A percentile compares a stretch with the other conserved stretches of the same genome.
These are phyloP conservation scores for Suhomyces wounanorum DNA, from an alignment of 1,139 yeast genomes.

Conservation along the genomic window DNA sequence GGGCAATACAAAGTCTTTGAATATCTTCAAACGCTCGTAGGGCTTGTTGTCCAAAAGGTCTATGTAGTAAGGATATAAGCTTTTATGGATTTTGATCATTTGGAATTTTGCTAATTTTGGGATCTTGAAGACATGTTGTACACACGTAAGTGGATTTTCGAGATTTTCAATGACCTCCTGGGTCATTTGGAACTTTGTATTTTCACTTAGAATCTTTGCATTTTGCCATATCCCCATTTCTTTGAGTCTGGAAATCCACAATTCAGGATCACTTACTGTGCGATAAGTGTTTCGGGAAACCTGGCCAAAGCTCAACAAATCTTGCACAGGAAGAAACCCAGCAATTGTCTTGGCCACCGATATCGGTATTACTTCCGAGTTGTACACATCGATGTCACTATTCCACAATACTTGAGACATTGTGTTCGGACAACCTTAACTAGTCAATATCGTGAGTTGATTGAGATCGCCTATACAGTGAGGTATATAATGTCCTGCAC, in stretches of 20 bases:
- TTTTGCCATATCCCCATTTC: constrained; percentile 52
- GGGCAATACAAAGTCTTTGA: constrained; percentile 51
- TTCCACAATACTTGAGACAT: constrained; percentile 55
- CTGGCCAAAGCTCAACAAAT: constrained; percentile 36
- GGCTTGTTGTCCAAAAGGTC: constrained; percentile 52
- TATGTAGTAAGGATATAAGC: constrained; percentile 46
- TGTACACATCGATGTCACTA: constrained; percentile 49
- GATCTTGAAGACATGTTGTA: constrained; percentile 40
- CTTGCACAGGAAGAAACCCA: constrained; percentile 38
- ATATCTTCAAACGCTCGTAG: constrained; percentile 48
- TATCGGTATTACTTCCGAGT: constrained; percentile 43
- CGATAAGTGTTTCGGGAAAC: constrained; percentile 42
- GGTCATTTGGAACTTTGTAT: neutral
- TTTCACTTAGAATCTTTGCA: constrained; percentile 16
- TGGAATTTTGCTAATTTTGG: constrained; percentile 45
- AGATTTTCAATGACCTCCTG: neutral
- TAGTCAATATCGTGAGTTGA: neutral
- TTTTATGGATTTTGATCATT: constrained; percentile 43
- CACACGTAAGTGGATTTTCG: constrained; percentile 40
- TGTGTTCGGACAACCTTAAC: neutral
- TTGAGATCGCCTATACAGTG: neutral
- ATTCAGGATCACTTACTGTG: constrained; percentile 38
- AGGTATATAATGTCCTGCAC: neutral
- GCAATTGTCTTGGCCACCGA: constrained; percentile 41
- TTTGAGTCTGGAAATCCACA: constrained; percentile 57